phyloP scores from a whole-genome alignment of 2,329 filamentous ascomycete species.

The Fusarium albosuccineum region DNA sequence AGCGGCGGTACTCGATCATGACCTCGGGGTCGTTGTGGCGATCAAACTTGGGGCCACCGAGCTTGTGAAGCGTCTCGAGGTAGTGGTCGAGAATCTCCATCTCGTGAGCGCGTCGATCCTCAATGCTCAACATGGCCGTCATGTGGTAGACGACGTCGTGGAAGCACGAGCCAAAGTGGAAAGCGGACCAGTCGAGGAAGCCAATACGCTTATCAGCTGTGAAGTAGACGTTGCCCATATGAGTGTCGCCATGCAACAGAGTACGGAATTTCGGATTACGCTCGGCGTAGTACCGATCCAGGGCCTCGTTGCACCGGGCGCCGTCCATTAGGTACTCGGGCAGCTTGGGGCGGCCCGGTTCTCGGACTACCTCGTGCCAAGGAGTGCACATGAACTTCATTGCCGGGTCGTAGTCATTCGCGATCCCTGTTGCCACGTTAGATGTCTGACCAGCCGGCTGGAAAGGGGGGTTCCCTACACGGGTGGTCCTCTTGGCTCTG shows the following conservation, averaged over 20 bases:
- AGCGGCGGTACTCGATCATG: slow-evolving; percentile 44
- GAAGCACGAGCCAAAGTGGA: slow-evolving; percentile 57
- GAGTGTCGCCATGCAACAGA: slow-evolving; percentile 59
- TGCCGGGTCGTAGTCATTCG: slow-evolving; percentile 55
- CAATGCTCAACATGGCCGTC: slow-evolving; percentile 53
- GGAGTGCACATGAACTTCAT: slow-evolving; percentile 50
- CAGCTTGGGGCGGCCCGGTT: slow-evolving; percentile 48
- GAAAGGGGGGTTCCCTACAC: slow-evolving; percentile 16
- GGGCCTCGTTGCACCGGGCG: slow-evolving; percentile 50
- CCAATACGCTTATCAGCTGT: slow-evolving; percentile 50
- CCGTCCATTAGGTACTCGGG: slow-evolving; percentile 55
- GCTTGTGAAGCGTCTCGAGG: slow-evolving; percentile 25
- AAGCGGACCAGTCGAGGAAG: slow-evolving; percentile 59
- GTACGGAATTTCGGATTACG: slow-evolving; percentile 55
- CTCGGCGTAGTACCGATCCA: slow-evolving; percentile 53
- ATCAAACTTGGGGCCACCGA: slow-evolving; percentile 35
- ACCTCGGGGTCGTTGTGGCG: slow-evolving; percentile 37
- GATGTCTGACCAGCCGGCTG: neutral
- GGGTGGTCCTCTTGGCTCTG: slow-evolving; percentile 48
- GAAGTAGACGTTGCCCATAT: slow-evolving; percentile 60
- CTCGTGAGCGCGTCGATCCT: slow-evolving; percentile 57
- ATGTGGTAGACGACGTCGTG: slow-evolving; percentile 59
- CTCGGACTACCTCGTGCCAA: slow-evolving; percentile 49
- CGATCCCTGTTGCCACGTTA: slow-evolving; percentile 38
- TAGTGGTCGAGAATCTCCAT: slow-evolving; percentile 46